Conservation (phyloP, 805 yeast genomes). For the Suhomyces pyralidae region DNA sequence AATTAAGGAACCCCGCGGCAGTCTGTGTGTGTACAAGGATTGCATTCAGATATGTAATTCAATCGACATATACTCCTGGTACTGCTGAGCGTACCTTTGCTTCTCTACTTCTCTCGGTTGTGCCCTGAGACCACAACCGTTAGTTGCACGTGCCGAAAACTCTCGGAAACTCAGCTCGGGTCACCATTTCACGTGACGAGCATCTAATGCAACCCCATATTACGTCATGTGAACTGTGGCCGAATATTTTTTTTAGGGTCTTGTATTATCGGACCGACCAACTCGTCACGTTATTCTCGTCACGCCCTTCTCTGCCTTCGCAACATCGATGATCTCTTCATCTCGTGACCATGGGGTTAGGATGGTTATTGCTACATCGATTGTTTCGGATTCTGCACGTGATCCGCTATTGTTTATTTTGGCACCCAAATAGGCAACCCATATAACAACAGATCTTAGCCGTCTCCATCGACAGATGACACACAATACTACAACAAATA, state of each 20-base stretch:
- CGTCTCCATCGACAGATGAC: neutral
- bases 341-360: neutral
- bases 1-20: too few relatives aligned
- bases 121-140: neutral
- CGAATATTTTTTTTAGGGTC: neutral
- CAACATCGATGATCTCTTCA: too few relatives aligned
- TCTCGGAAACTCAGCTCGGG: neutral
- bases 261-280: neutral
- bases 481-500: neutral
- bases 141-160: neutral
- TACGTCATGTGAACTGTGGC: neutral
- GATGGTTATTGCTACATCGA: neutral
- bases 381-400: neutral
- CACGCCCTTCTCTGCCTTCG: too few relatives aligned
- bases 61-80: too few relatives aligned
- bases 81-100: too few relatives aligned
- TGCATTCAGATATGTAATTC: too few relatives aligned
- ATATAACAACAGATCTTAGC: neutral
- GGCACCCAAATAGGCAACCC: neutral
- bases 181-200: neutral
- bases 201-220: neutral
- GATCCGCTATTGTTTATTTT: neutral
- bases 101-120: neutral
- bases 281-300: neutral
- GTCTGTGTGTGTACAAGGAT: too few relatives aligned